phyloP scores from a whole-genome alignment of 2,329 filamentous ascomycete species.

The Claviceps lovelessii region DNA sequence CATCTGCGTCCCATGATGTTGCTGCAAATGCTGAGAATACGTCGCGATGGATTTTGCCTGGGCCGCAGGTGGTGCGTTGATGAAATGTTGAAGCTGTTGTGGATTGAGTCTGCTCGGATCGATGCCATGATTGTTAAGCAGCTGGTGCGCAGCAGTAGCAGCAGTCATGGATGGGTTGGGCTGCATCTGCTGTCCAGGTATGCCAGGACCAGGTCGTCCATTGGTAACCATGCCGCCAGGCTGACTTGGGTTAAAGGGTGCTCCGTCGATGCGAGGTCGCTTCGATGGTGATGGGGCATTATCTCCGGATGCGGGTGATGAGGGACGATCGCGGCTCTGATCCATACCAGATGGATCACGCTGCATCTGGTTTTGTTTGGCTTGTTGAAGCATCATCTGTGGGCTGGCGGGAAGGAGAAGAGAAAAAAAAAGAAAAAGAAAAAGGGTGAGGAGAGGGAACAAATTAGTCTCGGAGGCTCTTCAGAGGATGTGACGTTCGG shows the following conservation, averaged over 20 bases:
- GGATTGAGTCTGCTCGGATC: constrained; percentile 58
- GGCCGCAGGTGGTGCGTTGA: constrained; percentile 39
- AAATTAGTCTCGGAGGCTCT: neutral
- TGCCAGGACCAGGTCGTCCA: constrained; percentile 54
- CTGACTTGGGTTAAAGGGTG: constrained; percentile 58
- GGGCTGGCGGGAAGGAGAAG: constrained; percentile 30
- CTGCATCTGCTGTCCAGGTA: constrained; percentile 56
- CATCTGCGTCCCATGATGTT: constrained; percentile 70
- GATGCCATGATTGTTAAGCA: constrained; percentile 57
- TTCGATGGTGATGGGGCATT: constrained; percentile 89
- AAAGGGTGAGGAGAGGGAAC: neutral
- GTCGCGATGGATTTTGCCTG: constrained; percentile 77
- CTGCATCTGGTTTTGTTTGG: constrained; percentile 72
- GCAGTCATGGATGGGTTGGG: constrained; percentile 33
- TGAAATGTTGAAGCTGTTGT: constrained; percentile 57
- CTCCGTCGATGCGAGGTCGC: constrained; percentile 62
- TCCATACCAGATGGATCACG: constrained; percentile 79
- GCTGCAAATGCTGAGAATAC: constrained; percentile 72
- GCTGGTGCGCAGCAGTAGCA: constrained; percentile 41
- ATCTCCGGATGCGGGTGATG: constrained; percentile 69
- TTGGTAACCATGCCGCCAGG: constrained; percentile 54
- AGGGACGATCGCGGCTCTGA: constrained; percentile 63
- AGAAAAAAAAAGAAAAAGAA: too few species aligned
- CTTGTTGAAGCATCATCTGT: constrained; percentile 57
- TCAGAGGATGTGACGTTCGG: neutral